Conservation (phyloP, 257 asterid species). For the Solanum ossicruentum region DNA sequence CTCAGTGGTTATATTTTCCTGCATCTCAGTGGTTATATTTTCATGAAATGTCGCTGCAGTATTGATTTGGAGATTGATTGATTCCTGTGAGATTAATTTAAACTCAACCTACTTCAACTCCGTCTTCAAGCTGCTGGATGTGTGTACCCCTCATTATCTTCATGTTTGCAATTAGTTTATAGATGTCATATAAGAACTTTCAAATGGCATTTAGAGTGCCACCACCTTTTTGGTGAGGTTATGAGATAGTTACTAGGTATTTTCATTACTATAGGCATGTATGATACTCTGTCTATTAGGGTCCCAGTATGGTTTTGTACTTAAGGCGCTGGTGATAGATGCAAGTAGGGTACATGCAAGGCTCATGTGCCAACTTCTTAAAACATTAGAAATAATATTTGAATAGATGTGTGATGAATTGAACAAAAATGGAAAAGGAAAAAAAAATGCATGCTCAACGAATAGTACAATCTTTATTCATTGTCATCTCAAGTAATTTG, state of each 20-base stretch:
- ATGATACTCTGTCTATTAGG: not conserved
- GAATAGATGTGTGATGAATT: not conserved
- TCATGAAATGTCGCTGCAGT: not conserved
- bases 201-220: not conserved
- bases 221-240: not conserved
- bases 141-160: not conserved
- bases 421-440: not conserved
- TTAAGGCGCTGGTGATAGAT: not conserved
- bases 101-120: not conserved
- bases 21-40: not conserved
- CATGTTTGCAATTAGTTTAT: not conserved
- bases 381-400: not conserved
- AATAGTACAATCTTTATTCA: not conserved
- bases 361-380: not conserved
- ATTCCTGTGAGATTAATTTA: not conserved
- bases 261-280: not conserved
- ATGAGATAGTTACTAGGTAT: not conserved
- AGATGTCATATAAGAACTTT: not conserved
- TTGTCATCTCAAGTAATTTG: no score
- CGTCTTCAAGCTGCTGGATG: not conserved
- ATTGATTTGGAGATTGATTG: not conserved
- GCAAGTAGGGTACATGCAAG: not conserved
- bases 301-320: not conserved
- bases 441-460: not conserved
- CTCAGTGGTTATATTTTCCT: not conserved